Conservation (phyloP, 306 rosid species). For the Gleditsia sinensis region DNA sequence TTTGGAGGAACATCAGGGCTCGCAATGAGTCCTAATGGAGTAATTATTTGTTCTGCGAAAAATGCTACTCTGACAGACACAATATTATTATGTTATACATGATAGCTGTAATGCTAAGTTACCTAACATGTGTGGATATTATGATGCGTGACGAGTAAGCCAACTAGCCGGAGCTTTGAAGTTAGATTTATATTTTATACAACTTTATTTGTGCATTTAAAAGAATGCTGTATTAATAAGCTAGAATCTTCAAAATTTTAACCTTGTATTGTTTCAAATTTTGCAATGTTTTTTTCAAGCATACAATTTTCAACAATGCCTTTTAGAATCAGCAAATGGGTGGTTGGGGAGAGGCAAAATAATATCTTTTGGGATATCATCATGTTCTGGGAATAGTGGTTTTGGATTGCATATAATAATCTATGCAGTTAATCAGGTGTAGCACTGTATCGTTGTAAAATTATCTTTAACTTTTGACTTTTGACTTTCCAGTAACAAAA, state of each 20-base stretch:
- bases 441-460: neutral
- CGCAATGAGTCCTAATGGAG: constrained; percentile 30
- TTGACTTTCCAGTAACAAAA: neutral
- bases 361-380: neutral
- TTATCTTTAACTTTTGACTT: constrained; percentile 4
- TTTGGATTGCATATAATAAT: constrained; percentile 19
- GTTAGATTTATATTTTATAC: constrained; percentile 15
- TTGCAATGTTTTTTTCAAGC: neutral
- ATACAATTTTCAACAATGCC: neutral
- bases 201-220: constrained; percentile 9
- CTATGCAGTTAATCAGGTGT: constrained; percentile 7
- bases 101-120: constrained; percentile 48
- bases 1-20: constrained; percentile 33
- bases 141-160: constrained; percentile 36
- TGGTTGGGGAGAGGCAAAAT: neutral
- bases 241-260: constrained; percentile 9
- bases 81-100: constrained; percentile 5
- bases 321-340: neutral
- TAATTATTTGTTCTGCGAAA: constrained; percentile 5
- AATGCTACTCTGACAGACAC: neutral
- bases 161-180: constrained; percentile 30
- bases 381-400: neutral
- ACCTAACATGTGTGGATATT: constrained; percentile 47
- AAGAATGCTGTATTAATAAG: constrained; percentile 2
- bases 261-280: neutral